phyloP scores from a whole-genome alignment of 2,329 filamentous ascomycete species.

The Calycina marina region DNA sequence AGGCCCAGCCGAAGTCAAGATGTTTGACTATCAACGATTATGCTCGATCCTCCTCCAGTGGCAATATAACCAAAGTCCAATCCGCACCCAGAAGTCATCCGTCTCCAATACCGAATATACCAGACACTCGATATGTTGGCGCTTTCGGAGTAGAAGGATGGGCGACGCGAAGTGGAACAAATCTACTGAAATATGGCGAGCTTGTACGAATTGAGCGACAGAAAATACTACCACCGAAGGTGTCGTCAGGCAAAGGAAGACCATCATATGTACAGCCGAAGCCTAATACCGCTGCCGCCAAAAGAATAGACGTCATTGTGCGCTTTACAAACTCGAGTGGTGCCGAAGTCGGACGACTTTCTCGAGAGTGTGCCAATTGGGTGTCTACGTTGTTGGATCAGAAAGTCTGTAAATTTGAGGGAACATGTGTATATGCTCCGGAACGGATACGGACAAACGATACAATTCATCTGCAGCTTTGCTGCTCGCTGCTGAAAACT shows the following conservation, averaged over 20 bases:
- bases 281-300: constrained; percentile 31
- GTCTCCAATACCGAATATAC: constrained; percentile 22
- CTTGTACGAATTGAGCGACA: constrained; percentile 75
- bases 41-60: constrained; percentile 9
- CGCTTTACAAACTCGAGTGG: constrained; percentile 72
- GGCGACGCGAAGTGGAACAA: constrained; percentile 71
- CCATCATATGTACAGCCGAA: constrained; percentile 23
- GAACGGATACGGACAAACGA: constrained; percentile 80
- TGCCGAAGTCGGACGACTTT: constrained; percentile 71
- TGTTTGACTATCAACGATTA: constrained; percentile 16
- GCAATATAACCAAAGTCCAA: constrained; percentile 21
- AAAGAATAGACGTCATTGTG: constrained; percentile 73
- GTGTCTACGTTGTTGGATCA: constrained; percentile 87
- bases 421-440: constrained; percentile 75
- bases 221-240: constrained; percentile 48
- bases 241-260: constrained; percentile 30
- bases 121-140: constrained; percentile 62
- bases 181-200: constrained; percentile 68
- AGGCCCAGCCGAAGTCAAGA: constrained; percentile 5
- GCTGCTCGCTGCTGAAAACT: constrained; percentile 57
- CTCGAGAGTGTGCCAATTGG: constrained; percentile 81
- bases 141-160: constrained; percentile 86
- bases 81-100: constrained; percentile 15
- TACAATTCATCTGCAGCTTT: constrained; percentile 81
- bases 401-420: constrained; percentile 75